Evolutionary conservation across 2,329 filamentous ascomycete genomes (phyloP), one percentile per base, ranked within the genome.

Genomic region (Neofusicoccum kwambonambiense): DNA sequence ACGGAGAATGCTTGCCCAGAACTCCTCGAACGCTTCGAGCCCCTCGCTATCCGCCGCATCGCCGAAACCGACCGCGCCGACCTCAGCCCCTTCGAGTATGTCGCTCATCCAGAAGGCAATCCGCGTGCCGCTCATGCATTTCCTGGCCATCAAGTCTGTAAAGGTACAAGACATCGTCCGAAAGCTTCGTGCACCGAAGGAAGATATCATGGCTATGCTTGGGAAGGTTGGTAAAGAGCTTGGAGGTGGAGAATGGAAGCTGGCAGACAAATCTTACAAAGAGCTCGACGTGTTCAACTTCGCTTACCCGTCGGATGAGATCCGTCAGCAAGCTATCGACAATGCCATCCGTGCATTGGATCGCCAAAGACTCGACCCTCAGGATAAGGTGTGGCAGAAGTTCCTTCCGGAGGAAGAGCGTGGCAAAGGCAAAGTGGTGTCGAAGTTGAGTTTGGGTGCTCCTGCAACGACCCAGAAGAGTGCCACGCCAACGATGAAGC

Each of bases 321-420:
- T 88, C 64, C 81, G 87, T 17, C 79, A 87, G 67, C 77, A 82
- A 62, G 87, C 86, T 34, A 85, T 89, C 70, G 83, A 88, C 67
- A 84, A 84, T 74, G 86, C 87, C 62, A 83, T 89, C 70, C 83
- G 83, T 62, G 86, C 87, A 49, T 89, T 86, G 73, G 87, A 89
- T 74, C 82, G 87, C 62, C 80, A 85, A 75, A 81, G 87, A 34
- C 77, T 89, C 17, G 82, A 83, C 6, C 84, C 84, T 68, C 81
- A 84, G 42, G 87, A 89, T 70, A 84, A 84, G 70, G 76, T 86
- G 19, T 89, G 87, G 87, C 86, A 89, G 75, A 80, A 80, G 68
- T 77, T 89, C 65, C 79, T 89, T 64, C 85, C 85, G 7, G 82
- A 82, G 69, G 81, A 85, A 57, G 86, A 89, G 70, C 82, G 87